phyloP scores from a whole-genome alignment of 169 alveolate genomes.

The Plasmodium adleri region DNA sequence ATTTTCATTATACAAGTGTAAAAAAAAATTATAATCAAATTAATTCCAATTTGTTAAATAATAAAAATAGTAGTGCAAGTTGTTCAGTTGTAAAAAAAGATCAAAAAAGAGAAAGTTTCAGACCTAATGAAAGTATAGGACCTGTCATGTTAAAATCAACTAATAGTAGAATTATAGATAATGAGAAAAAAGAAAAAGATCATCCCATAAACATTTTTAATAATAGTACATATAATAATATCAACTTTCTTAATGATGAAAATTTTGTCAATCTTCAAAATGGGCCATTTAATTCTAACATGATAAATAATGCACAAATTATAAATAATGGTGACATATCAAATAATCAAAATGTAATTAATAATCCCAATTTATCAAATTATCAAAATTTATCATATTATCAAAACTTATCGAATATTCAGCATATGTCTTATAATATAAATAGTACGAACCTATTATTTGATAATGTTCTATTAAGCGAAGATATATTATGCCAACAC shows the following conservation, averaged over 20 bases:
- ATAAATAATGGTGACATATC: too few relatives aligned
- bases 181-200: neutral
- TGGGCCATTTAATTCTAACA: too few relatives aligned
- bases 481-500: neutral
- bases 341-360: too few relatives aligned
- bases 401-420: neutral
- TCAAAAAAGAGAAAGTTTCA: neutral
- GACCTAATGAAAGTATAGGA: neutral
- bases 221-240: too few relatives aligned
- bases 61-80: neutral
- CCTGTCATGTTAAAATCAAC: neutral
- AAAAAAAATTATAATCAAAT: slow-evolving; percentile 4
- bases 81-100: slow-evolving; percentile 46
- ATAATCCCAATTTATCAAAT: too few relatives aligned
- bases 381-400: neutral
- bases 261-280: too few relatives aligned
- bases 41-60: slow-evolving; percentile 7
- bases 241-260: too few relatives aligned
- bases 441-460: neutral
- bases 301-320: too few relatives aligned
- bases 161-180: neutral
- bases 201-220: too few relatives aligned
- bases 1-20: neutral
- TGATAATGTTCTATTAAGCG: slow-evolving; percentile 1
- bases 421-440: neutral